These are phyloP conservation scores for Trypanosoma cruzi DNA, from an alignment of 208 protist species.

Conservation along the genomic window DNA sequence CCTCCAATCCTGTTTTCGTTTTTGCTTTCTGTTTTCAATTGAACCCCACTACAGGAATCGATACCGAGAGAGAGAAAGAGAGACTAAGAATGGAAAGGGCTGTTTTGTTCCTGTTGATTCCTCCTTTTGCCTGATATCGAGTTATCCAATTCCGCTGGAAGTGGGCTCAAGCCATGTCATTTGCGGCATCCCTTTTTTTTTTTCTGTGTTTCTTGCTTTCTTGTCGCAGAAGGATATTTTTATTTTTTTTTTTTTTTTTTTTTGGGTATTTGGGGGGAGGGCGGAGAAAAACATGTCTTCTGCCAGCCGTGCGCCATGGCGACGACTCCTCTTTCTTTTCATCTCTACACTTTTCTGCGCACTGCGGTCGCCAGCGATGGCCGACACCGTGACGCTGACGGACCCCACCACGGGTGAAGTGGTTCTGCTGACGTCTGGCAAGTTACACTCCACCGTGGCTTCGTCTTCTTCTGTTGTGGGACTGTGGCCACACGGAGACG, in stretches of 20 bases:
- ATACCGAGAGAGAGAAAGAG: background rate
- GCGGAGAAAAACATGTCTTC: background rate
- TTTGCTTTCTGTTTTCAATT: background rate
- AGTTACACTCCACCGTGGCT: conserved; percentile 22
- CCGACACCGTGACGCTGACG: background rate
- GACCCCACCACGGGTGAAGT: conserved; percentile 15
- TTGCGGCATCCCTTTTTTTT: background rate
- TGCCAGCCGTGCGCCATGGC: background rate
- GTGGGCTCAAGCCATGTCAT: background rate
- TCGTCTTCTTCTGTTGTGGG: conserved; percentile 5
- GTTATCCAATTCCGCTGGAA: background rate
- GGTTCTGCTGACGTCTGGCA: conserved; percentile 15
- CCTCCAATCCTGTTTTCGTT: background rate
- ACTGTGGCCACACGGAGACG: conserved; percentile 47
- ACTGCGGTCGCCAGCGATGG: background rate
- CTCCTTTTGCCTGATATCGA: background rate
- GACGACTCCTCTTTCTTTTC: background rate
- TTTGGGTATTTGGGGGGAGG: background rate
- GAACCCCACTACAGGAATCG: background rate
- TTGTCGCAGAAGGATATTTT: background rate
- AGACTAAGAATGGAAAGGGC: background rate
- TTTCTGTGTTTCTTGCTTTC: background rate
- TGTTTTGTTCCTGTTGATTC: background rate
- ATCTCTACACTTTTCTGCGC: background rate
- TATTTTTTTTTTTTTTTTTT: background rate